Base-by-base conservation (phyloP, 352 stramenopile species). In the Phytophthora meadii region DNA sequence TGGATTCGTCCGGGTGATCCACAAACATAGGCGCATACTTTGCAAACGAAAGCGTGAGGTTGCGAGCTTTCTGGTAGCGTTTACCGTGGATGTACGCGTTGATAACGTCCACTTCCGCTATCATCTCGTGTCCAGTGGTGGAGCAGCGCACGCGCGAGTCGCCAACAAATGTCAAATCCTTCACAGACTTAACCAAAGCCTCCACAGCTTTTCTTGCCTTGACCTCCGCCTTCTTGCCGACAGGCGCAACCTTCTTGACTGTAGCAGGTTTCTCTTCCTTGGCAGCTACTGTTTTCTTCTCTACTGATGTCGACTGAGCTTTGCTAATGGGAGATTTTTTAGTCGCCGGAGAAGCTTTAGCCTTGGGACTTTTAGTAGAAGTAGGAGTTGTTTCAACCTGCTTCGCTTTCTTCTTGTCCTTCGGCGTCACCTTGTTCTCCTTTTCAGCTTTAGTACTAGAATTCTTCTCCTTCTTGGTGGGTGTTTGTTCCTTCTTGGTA, bases 51-150 rank as follows among this genome's bases (percentile, higher is more conserved):
- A 72, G 51, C 58, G 83, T 74, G 11, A 72, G 54, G 15, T 71
- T 70, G 45, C 64, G 63, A 6, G 77, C 74, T 19, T 81, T 81
- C 39, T 68, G 62, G 63, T 92, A 92, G 10, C 81, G 73, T 65
- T 90, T 92, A 46, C 83, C 83, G 11, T 50, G 52, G 32, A 88
- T 74, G 61, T 92, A 78, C 55, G 61, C 56, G 5, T 66, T 73
- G 57, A 92, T 84, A n/a, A 79, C 55, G 19, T 75, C 72, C 39
- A 72, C 47, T 14, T 88, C 76, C 4, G 83, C 83, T 57, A 81
- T 79, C 79, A 92, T 89, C 54, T 92, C 83, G 52, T 92, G 83
- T 10, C 79, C 72, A 3, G 83, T 92, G 5, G 74, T 84, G 15
- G 65, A 74, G 66, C 83, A 92, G 30, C 79, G 78, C 41, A 92